phyloP scores from a whole-genome alignment of 192 early-diverging fungal species.

The Rhizophlyctis rosea region DNA sequence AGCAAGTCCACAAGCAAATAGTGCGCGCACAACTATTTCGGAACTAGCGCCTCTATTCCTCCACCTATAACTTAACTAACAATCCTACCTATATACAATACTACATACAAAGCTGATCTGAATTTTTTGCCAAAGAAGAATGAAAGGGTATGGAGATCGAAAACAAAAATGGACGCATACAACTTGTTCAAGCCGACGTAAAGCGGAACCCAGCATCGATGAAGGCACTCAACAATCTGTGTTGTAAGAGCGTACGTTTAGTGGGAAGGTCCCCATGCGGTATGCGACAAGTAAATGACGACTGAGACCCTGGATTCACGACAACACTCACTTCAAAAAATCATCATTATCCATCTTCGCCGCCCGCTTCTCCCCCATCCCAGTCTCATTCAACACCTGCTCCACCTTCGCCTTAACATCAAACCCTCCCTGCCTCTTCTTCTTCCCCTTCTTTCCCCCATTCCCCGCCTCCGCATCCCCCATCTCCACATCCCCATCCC shows the following conservation, averaged over 20 bases:
- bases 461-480: no score
- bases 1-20: not conserved
- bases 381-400: conserved; percentile 66
- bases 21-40: no score
- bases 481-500: conserved; percentile 53
- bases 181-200: conserved; percentile 32
- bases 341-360: conserved; percentile 93
- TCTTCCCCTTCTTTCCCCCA: no score
- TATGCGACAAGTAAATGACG: not conserved
- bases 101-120: no score
- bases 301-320: not conserved
- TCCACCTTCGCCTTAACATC: conserved; percentile 80
- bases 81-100: no score
- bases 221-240: conserved; percentile 80
- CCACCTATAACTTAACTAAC: no score
- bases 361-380: conserved; percentile 73
- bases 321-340: conserved; percentile 70
- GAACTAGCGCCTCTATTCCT: no score
- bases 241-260: conserved; percentile 4
- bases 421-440: no score
- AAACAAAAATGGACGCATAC: not conserved
- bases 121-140: no score
- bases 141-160: no score
- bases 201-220: conserved; percentile 92
- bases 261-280: not conserved